Conservation (phyloP, 108 stramenopile species). For the Bacterosira constricta region DNA sequence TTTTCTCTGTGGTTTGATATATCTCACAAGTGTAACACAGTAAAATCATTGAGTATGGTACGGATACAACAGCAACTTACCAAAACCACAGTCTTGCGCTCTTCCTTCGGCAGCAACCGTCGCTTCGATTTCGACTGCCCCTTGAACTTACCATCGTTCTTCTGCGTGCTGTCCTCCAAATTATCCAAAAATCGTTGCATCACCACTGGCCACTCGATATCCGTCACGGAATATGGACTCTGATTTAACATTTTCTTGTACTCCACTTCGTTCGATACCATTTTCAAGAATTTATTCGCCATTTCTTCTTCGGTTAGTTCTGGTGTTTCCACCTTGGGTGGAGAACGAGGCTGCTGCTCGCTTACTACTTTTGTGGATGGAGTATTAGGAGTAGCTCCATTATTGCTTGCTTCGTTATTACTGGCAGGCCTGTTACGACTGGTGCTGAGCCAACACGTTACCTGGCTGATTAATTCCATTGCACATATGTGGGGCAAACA, state of each 20-base stretch:
- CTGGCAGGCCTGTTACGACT: too few relatives aligned
- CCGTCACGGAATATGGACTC: conserved; percentile 41
- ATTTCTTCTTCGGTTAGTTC: conserved; percentile 1
- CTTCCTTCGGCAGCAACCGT: conserved; percentile 10
- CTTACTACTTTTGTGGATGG: too few relatives aligned
- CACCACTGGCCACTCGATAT: conserved; percentile 22
- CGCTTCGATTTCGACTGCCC: conserved; percentile 15
- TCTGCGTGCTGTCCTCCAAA: conserved; percentile 37
- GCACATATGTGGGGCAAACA: too few relatives aligned
- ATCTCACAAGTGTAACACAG: too few relatives aligned
- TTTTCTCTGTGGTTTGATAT: too few relatives aligned
- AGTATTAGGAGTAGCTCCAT: too few relatives aligned
- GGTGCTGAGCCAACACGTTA: too few relatives aligned
- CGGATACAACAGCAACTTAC: not conserved
- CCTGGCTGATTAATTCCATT: too few relatives aligned
- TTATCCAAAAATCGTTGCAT: conserved; percentile 42
- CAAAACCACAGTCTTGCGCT: conserved; percentile 49
- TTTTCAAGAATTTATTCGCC: conserved; percentile 45
- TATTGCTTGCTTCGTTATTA: too few relatives aligned
- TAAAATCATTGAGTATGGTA: too few relatives aligned
- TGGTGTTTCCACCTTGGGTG: too few relatives aligned
- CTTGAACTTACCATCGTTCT: conserved; percentile 38
- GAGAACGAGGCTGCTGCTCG: not conserved
- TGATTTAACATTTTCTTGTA: conserved; percentile 38
- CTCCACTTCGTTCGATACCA: conserved; percentile 42